Base-by-base conservation (phyloP, 257 asterid species). In the Plectranthus barbatus region DNA sequence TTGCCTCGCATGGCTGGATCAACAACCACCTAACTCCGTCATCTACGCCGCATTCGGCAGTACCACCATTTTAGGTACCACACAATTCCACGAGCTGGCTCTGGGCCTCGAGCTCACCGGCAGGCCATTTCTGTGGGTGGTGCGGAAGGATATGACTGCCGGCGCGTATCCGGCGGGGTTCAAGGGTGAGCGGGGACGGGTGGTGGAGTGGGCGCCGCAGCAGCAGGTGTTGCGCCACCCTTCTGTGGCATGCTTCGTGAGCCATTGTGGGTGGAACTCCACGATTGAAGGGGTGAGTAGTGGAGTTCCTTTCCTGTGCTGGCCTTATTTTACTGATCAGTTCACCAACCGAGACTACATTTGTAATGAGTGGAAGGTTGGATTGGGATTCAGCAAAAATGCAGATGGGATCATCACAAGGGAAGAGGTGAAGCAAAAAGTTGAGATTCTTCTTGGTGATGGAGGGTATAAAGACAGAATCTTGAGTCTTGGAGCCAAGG, bases 301-400 rank as follows among this genome's bases (percentile, higher is more conserved):
- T 79, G 76, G 37, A 6, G 53, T 81, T 12, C 86, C 88, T 21
- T 59, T 81, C 56, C 46, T 81, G 12, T 84, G 86, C 50, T 84
- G 88, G 86, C 91, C 91, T 4, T 81, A 77, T 62, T 81, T 77
- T 21, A 83, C 79, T 0, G 91, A 84, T 49, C 91, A 81, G 60
- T 66, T 73, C 7, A 39, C 64, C 6, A 77, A 84, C 42, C 62
- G 59, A 4, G 4, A 1, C 29, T 23, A 23, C 29, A 23, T 23
- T 23, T 23, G 29, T 4, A 4, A 23, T 23, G 67, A 66, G 37
- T 53, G 82, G 91, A 72, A 69, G 68, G 68, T 77, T 3, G 91
- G 91, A 13, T 7, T 74, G 5, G 53, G 72, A 0, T 46, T 78
- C 7, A 59, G 67, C 0, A 62, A 57, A 7, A 75, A 78, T 37